Base-by-base conservation (phyloP, 805 yeast genomes). In the Candida sithepensis region DNA sequence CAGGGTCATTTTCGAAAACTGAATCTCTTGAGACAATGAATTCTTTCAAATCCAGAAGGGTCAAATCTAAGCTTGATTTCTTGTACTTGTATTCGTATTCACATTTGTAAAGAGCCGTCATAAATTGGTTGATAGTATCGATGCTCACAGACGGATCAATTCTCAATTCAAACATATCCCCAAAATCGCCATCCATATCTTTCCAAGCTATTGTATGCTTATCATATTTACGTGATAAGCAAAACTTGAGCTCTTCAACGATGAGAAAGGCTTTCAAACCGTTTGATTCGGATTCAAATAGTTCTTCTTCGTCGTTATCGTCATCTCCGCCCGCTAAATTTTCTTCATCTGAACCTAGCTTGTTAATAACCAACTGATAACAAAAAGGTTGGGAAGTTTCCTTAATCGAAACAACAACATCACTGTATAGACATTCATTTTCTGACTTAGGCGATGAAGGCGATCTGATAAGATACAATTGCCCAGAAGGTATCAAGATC, bases 371-470 rank as follows among this genome's bases (percentile, higher is more conserved):
- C 39, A 92, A 67, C 53, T 86, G 89, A 63, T 84, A 86, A 56
- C 77, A 75, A 59, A 69, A 85, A 13, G 84, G 83, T 6, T 81
- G 75, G 3, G 86, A 73, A 1, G 91, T 81, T 50, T 79, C 81
- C 37, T 88, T 74, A 42, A 92, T 81, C 2, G 83, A 70, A 13
- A 92, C 81, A 34, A 81, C 81, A 2, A 96, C 91, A 56, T 88
- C 96, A 49, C 81, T 84, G 65, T 82, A 91, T 19, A 89, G 72
- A 58, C 91, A 85, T 65, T 94, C 97, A 32, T 82, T 72, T 22
- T 82, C 90, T 8, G 96, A 91, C 63, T 89, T 88, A 12, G 97
- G 97, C 2, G 96, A 87, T 20, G 74, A 75, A 5, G 87, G 85
- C 1, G 87, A 75, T 42, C 98, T 72, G 16, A 85, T 75, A 40